Percentiles rank a stretch among this genome's conserved stretches.
These are phyloP conservation scores for Cyathus striatus DNA, from an alignment of 768 basidiomycete genomes.

Conservation along the genomic window DNA sequence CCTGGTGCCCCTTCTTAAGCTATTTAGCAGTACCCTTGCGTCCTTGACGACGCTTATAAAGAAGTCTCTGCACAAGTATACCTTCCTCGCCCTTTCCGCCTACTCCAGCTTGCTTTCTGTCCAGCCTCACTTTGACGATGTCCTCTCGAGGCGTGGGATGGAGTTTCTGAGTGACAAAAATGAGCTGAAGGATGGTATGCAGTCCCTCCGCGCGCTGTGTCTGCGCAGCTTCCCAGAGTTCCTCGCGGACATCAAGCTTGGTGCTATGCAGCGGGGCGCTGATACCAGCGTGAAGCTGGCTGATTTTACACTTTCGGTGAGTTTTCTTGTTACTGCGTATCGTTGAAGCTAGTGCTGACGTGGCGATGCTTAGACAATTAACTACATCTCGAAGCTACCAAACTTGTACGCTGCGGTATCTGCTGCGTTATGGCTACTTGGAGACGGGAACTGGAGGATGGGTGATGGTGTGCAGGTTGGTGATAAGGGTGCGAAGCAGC, in stretches of 20 bases:
- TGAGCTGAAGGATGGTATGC: constrained; percentile 68
- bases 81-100: constrained; percentile 72
- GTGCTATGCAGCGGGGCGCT: constrained; percentile 46
- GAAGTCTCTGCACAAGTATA: constrained; percentile 70
- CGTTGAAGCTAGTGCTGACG: not conserved
- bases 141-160: constrained; percentile 49
- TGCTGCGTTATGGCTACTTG: constrained; percentile 61
- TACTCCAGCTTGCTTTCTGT: constrained; percentile 54
- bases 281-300: constrained; percentile 62
- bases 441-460: constrained; percentile 92
- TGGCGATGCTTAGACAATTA: constrained; percentile 46
- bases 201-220: constrained; percentile 61
- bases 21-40: constrained; percentile 62
- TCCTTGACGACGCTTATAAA: constrained; percentile 66
- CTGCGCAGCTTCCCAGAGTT: constrained; percentile 83
- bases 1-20: constrained; percentile 55
- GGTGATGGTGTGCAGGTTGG: constrained; percentile 72
- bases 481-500: constrained; percentile 37
- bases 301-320: constrained; percentile 52
- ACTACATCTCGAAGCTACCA: constrained; percentile 66
- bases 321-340: constrained; percentile 10
- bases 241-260: constrained; percentile 71
- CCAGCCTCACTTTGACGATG: constrained; percentile 63
- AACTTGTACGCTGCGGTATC: constrained; percentile 65
- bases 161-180: constrained; percentile 44